These are phyloP conservation scores for Saccharomycopsis fodiens DNA, from an alignment of 805 yeast genomes.

Conservation along the genomic window DNA sequence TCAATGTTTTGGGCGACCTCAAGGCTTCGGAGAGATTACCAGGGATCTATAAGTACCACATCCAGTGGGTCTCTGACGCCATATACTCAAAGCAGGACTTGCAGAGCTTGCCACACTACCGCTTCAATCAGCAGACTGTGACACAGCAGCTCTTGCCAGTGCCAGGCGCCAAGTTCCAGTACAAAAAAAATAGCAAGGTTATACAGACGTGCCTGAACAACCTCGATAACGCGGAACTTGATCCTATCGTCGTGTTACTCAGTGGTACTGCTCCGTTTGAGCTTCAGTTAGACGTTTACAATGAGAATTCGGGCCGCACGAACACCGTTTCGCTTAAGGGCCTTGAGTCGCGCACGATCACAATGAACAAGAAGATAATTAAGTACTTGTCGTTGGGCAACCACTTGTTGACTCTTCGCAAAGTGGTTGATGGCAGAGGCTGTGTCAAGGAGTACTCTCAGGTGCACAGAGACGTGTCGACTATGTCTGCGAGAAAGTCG, in stretches of 20 bases:
- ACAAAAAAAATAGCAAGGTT: constrained; percentile 33
- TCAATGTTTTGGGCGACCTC: constrained; percentile 29
- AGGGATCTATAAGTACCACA: constrained; percentile 57
- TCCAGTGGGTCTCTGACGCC: constrained; percentile 59
- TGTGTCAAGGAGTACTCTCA: constrained; percentile 45
- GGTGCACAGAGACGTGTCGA: constrained; percentile 22
- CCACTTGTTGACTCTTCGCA: constrained; percentile 51
- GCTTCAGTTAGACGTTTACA: constrained; percentile 49
- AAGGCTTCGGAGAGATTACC: constrained; percentile 25
- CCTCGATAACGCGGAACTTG: constrained; percentile 31
- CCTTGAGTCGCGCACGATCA: constrained; percentile 32
- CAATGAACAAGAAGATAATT: constrained; percentile 36
- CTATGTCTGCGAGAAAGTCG: constrained; percentile 12
- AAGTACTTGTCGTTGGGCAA: constrained; percentile 59
- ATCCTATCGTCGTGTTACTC: constrained; percentile 49
- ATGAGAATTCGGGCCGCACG: constrained; percentile 49
- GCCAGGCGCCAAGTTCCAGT: constrained; percentile 51
- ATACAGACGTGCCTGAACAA: constrained; percentile 41
- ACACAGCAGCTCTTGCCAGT: constrained; percentile 48
- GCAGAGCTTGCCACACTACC: constrained; percentile 24
- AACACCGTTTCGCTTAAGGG: constrained; percentile 39
- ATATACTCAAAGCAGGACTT: constrained; percentile 42
- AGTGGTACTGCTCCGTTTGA: constrained; percentile 57
- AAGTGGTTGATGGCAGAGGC: constrained; percentile 61
- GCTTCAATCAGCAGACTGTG: constrained; percentile 31